These are phyloP conservation scores for Tubosaeta sp. DNA, from an alignment of 768 basidiomycete genomes.

Conservation along the genomic window DNA sequence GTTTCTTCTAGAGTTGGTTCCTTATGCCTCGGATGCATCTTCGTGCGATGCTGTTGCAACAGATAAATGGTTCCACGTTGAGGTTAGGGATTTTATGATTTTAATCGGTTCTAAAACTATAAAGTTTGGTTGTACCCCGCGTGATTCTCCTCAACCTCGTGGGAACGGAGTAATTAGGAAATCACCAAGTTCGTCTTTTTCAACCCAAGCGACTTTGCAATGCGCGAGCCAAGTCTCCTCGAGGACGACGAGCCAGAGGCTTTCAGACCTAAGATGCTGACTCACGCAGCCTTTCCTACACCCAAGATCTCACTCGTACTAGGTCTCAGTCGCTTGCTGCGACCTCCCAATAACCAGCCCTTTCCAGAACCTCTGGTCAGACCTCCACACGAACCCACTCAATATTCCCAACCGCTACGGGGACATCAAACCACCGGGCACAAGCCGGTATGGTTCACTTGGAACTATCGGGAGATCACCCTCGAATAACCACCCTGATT, in stretches of 20 bases:
- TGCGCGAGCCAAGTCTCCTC: conserved; percentile 67
- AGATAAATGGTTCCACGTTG: no score
- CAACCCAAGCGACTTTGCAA: conserved; percentile 55
- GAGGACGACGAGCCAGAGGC: conserved; percentile 78
- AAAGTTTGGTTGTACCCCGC: no score
- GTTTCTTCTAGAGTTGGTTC: no score
- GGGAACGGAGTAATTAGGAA: no score
- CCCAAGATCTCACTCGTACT: conserved; percentile 63
- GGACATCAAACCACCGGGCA: conserved; percentile 58
- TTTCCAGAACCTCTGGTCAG: conserved; percentile 52
- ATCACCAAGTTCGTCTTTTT: conserved; percentile 69
- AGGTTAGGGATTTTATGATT: no score
- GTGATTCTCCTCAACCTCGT: no score
- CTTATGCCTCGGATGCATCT: no score
- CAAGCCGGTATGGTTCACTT: conserved; percentile 61
- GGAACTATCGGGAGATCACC: conserved; percentile 55
- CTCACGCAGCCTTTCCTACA: conserved; percentile 55
- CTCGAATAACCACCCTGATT: conserved; percentile 48
- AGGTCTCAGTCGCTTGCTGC: conserved; percentile 75
- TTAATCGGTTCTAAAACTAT: no score
- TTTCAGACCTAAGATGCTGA: conserved; percentile 28
- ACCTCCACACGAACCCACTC: conserved; percentile 51
- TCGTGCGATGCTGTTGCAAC: no score
- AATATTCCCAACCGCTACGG: conserved; percentile 56
- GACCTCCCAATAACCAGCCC: conserved; percentile 49